A percentile compares a stretch with the other conserved stretches of the same genome.
phyloP scores from a whole-genome alignment of 176 grass and related monocot species.

The Juncus inflexus region DNA sequence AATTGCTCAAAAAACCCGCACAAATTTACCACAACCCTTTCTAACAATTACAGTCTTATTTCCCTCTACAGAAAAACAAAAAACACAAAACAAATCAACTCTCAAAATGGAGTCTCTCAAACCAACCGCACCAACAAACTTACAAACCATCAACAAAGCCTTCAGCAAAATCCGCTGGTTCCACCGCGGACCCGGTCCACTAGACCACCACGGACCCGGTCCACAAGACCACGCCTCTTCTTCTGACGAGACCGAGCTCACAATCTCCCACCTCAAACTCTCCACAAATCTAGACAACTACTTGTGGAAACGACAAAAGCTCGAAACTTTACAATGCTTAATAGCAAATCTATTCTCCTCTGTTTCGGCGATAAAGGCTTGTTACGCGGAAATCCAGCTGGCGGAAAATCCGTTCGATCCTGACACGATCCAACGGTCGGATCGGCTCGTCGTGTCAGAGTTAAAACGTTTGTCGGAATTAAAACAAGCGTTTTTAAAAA shows the following conservation, averaged over 20 bases:
- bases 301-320: slow-evolving; percentile 17
- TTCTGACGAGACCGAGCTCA: slow-evolving; percentile 17
- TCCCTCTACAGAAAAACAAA: neutral
- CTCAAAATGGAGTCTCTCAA: slow-evolving; percentile 33
- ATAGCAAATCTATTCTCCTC: slow-evolving; percentile 68
- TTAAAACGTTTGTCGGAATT: slow-evolving; percentile 69
- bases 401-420: slow-evolving; percentile 80
- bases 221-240: neutral
- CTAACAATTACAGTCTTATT: no score
- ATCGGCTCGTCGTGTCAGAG: slow-evolving; percentile 66
- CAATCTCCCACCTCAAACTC: slow-evolving; percentile 62
- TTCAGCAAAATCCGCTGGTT: slow-evolving; percentile 75
- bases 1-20: no score
- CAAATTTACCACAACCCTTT: no score
- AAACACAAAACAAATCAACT: neutral
- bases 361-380: slow-evolving; percentile 82
- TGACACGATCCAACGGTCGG: slow-evolving; percentile 63
- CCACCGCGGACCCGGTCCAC: neutral
- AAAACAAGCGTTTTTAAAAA: slow-evolving; percentile 57
- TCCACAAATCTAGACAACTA: slow-evolving; percentile 51
- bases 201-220: neutral
- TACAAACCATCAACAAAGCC: slow-evolving; percentile 42
- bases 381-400: slow-evolving; percentile 88
- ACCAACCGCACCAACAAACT: slow-evolving; percentile 17
- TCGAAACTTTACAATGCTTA: slow-evolving; percentile 40